Evolutionary conservation across 2,329 filamentous ascomycete species (phyloP), one percentile per base, ranked within the genome.

Genomic region (Alternaria angustiovoidea): DNA sequence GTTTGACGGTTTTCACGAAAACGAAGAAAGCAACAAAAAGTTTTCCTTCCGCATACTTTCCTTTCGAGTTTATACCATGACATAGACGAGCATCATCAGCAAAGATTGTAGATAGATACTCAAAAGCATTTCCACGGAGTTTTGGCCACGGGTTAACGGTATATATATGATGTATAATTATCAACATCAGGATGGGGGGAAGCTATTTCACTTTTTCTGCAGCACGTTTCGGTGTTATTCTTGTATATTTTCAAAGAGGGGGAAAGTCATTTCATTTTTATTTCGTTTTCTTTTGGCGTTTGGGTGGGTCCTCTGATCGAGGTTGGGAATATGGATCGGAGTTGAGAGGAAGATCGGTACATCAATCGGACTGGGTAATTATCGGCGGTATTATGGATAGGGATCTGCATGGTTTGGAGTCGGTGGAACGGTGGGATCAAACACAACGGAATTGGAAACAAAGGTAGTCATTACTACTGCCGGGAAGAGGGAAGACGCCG

Each of bases 131-230:
- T 61, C 49, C 53, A 51, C 26, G 43, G 61, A 44, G 47, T 59
- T 56, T 49, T 32, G 28, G 51, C 32, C 41, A 11, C 22, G 22
- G 46, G 32, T 22, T 41, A 22, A 46, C 30, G 48, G 54, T 58
- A 51, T 46, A 65, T 65, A 49, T 67, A 65, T 71, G 65, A 69
- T 65, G 65, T 59, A 64, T 61, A 42, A 61, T 59, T 60, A 59
- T 49, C 54, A 63, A 66, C 57, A 62, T 28, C 46, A 55, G 66
- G 62, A 54, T 66, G 57, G 69, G 68, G 74, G 71, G 72, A 63
- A 73, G 68, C 67, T 73, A 74, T 76, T 77, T 76, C 66, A 66
- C 65, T 75, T 78, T 76, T 76, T 68, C 61, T 22, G 49, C 46
- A 54, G 51, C 59, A 34, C 26, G 26, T 58, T 61, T 46, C 54